Conservation (phyloP, 106 monocot genomes). For the Acorus gramineus region DNA sequence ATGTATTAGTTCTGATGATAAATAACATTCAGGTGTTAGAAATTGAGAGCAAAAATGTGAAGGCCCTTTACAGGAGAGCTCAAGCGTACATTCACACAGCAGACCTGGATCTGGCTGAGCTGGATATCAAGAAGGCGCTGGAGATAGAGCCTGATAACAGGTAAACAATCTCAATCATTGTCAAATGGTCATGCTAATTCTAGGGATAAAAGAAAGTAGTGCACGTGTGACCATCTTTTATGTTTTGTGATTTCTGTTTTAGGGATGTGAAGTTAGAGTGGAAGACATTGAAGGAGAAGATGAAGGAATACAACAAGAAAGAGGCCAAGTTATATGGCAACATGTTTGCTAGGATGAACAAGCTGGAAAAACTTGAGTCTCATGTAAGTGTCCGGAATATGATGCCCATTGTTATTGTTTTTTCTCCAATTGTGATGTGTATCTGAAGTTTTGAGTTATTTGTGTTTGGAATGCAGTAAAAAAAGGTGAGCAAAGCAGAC, state of each 20-base stretch:
- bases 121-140: slow-evolving; percentile 75
- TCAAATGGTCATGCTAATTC: too few species aligned
- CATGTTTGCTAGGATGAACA: slow-evolving; percentile 67
- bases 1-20: background rate
- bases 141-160: slow-evolving; percentile 81
- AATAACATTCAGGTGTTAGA: slow-evolving; percentile 48
- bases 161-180: slow-evolving; percentile 2
- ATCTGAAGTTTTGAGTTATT: too few species aligned
- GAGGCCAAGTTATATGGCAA: slow-evolving; percentile 75
- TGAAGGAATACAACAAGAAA: slow-evolving; percentile 66
- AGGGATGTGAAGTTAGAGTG: slow-evolving; percentile 78
- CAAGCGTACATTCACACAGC: slow-evolving; percentile 60
- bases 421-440: too few species aligned
- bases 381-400: slow-evolving; percentile 22
- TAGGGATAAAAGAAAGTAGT: too few species aligned
- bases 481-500: slow-evolving; percentile 9
- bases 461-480: too few species aligned
- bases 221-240: too few species aligned
- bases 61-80: slow-evolving; percentile 73
- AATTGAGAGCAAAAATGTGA: slow-evolving; percentile 65
- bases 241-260: background rate
- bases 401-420: too few species aligned
- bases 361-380: slow-evolving; percentile 36
- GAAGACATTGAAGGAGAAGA: slow-evolving; percentile 49
- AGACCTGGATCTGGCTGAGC: slow-evolving; percentile 78